These are phyloP conservation scores for Irpex sp. DNA, from an alignment of 1,284 basidiomycete species.

Conservation along the genomic window DNA sequence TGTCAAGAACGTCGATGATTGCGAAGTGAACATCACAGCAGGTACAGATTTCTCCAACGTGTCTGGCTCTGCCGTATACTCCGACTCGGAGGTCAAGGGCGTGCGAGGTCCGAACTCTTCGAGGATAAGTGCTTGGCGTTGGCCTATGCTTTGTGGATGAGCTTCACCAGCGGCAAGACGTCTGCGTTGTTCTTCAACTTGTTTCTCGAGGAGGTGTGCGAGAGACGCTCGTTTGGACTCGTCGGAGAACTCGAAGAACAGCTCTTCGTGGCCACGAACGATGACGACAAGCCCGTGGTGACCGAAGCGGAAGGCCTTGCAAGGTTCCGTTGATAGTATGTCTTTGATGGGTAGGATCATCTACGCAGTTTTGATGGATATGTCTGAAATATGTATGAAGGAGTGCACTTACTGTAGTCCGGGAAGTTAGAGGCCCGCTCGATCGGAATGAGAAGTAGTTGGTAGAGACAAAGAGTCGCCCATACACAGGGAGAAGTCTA, in stretches of 20 bases:
- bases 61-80: conserved; percentile 39
- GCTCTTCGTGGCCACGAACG: conserved; percentile 93
- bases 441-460: conserved; percentile 92
- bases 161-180: conserved; percentile 42
- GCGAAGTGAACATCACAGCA: conserved; percentile 90
- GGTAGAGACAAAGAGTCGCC: conserved; percentile 82
- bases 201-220: conserved; percentile 69
- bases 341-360: conserved; percentile 94
- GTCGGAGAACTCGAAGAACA: conserved; percentile 92
- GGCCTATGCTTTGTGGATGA: conserved; percentile 40
- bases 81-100: conserved; percentile 31
- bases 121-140: conserved; percentile 65
- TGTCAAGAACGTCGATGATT: conserved; percentile 90
- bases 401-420: conserved; percentile 62
- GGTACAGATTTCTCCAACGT: conserved; percentile 65
- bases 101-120: conserved; percentile 66
- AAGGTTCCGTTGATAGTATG: conserved; percentile 79
- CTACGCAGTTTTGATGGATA: conserved; percentile 35
- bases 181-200: conserved; percentile 72
- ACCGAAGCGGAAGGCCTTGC: conserved; percentile 85
- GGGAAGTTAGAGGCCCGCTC: conserved; percentile 67
- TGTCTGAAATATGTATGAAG: background rate
- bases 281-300: conserved; percentile 88
- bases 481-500: conserved; percentile 82
- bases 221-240: conserved; percentile 78